These are phyloP conservation scores for Spathaspora gorwiae DNA, from an alignment of 805 yeast species.

Conservation along the genomic window DNA sequence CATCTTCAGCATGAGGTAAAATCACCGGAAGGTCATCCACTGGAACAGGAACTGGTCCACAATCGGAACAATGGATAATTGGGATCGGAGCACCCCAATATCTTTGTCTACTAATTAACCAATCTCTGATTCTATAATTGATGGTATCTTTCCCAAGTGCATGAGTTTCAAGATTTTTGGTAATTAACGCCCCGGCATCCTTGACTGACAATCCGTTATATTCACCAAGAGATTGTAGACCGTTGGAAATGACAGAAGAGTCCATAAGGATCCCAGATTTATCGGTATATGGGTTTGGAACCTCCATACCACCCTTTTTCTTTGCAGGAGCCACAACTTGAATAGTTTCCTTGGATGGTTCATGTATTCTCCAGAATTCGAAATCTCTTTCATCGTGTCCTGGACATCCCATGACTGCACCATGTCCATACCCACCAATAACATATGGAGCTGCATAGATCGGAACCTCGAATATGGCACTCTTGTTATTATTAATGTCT, in stretches of 20 bases:
- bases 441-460: slow-evolving; percentile 91
- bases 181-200: slow-evolving; percentile 51
- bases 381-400: slow-evolving; percentile 85
- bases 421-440: slow-evolving; percentile 74
- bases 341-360: slow-evolving; percentile 39
- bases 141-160: slow-evolving; percentile 45
- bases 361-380: slow-evolving; percentile 71
- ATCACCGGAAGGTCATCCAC: slow-evolving; percentile 78
- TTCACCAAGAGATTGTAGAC: slow-evolving; percentile 23
- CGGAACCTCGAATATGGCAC: slow-evolving; percentile 44
- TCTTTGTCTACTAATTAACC: slow-evolving; percentile 92
- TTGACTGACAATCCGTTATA: slow-evolving; percentile 46
- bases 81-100: slow-evolving; percentile 99
- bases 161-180: slow-evolving; percentile 32
- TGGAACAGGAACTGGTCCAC: slow-evolving; percentile 94
- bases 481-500: slow-evolving; percentile 19
- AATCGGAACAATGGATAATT: slow-evolving; percentile 75
- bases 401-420: slow-evolving; percentile 98
- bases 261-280: slow-evolving; percentile 40
- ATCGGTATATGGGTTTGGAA: slow-evolving; percentile 42
- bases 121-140: slow-evolving; percentile 74
- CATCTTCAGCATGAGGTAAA: slow-evolving; percentile 60
- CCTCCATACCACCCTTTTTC: slow-evolving; percentile 19
- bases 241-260: slow-evolving; percentile 19
- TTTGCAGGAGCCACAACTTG: slow-evolving; percentile 44